Evolutionary conservation across 73 alveolate species (phyloP).

Genomic region (Symbiodinium natans): DNA sequence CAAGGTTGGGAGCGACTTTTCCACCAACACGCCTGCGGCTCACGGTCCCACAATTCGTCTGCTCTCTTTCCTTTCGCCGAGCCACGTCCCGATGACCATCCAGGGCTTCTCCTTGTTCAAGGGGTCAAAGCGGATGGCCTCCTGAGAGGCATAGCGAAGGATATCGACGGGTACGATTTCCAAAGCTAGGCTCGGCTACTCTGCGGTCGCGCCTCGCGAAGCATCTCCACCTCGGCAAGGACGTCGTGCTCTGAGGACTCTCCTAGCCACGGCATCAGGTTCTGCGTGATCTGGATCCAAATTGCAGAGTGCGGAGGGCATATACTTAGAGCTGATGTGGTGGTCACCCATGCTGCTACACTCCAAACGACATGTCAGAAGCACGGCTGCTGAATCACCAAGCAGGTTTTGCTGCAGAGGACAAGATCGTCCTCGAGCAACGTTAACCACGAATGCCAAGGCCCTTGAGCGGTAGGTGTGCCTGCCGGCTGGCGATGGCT

Average conservation of each 20-base stretch:
- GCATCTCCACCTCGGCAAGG: slow-evolving; percentile 88
- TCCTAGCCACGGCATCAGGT: not conserved
- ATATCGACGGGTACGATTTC: not conserved
- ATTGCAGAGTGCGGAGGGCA: too few relatives aligned
- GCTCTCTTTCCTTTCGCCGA: not conserved
- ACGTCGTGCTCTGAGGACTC: slow-evolving; percentile 29
- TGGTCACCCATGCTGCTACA: too few relatives aligned
- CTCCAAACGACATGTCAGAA: too few relatives aligned
- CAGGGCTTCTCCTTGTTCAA: slow-evolving; percentile 76
- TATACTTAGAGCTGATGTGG: too few relatives aligned
- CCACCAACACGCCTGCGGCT: too few relatives aligned
- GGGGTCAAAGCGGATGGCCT: slow-evolving; percentile 57
- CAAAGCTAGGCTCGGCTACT: not conserved
- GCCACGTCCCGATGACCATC: slow-evolving; percentile 88
- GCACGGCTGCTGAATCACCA: too few relatives aligned
- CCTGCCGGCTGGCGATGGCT: not conserved
- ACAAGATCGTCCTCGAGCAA: slow-evolving; percentile 49
- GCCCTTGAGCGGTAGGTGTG: slow-evolving; percentile 83
- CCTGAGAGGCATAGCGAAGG: slow-evolving; percentile 7
- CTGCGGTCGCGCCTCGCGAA: slow-evolving; percentile 9
- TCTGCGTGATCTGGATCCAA: too few relatives aligned
- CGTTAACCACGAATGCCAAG: slow-evolving; percentile 65
- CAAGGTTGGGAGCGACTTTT: too few relatives aligned
- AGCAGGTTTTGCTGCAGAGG: too few relatives aligned
- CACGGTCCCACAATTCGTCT: too few relatives aligned